Conservation (phyloP, 2,329 filamentous ascomycete species). For the Colletotrichum brevisporum region DNA sequence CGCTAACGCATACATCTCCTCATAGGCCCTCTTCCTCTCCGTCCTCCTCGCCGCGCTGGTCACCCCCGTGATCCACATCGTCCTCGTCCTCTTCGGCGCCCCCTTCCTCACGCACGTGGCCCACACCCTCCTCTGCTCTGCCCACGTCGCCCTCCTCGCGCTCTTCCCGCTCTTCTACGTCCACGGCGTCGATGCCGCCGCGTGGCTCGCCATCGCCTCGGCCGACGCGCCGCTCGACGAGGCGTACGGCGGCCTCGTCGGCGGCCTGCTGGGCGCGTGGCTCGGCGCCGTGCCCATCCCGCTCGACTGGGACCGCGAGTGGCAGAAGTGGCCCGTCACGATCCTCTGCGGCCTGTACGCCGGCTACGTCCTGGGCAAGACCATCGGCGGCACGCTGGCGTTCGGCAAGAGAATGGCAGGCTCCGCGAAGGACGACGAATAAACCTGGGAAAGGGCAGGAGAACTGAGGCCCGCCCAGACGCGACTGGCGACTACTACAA, state of each 20-base stretch:
- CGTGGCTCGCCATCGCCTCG: slow-evolving; percentile 80
- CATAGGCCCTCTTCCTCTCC: slow-evolving; percentile 61
- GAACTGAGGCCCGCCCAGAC: neutral
- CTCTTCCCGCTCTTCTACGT: slow-evolving; percentile 87
- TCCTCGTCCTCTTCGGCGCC: slow-evolving; percentile 90
- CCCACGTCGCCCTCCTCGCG: slow-evolving; percentile 85
- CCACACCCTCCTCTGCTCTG: slow-evolving; percentile 84
- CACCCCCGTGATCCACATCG: slow-evolving; percentile 72
- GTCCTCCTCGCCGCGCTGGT: slow-evolving; percentile 77
- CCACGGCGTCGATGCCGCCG: slow-evolving; percentile 80
- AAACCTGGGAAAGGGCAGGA: neutral
- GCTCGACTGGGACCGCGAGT: slow-evolving; percentile 98
- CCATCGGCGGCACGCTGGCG: slow-evolving; percentile 67
- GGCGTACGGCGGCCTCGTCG: slow-evolving; percentile 85
- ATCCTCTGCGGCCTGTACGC: slow-evolving; percentile 86
- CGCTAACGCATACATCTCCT: neutral
- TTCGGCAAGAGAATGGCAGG: slow-evolving; percentile 60
- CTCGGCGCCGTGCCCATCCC: slow-evolving; percentile 95
- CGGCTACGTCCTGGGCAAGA: slow-evolving; percentile 81
- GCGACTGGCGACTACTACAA: neutral
- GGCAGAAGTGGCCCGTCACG: slow-evolving; percentile 98
- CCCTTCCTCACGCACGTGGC: slow-evolving; percentile 85
- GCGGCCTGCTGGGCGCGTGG: slow-evolving; percentile 87
- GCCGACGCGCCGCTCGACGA: slow-evolving; percentile 83
- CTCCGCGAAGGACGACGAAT: slow-evolving; percentile 27